Conservation (phyloP, 257 asterid species). For the Ajuga chamaepitys region DNA sequence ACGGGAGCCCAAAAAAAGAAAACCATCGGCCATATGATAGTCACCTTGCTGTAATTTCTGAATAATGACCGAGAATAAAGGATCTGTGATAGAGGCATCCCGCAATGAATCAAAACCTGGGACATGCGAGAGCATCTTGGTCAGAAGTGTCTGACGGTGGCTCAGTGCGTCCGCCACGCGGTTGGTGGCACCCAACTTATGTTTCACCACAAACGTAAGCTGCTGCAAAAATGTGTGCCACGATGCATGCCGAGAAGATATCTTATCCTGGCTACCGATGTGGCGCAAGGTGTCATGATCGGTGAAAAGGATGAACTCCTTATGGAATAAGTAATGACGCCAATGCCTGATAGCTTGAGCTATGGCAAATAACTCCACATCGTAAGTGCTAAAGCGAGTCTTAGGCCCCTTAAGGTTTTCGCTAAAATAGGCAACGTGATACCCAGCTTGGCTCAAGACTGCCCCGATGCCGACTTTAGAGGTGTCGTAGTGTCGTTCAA, state of each 20-base stretch:
- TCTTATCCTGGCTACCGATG: not conserved
- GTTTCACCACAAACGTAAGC: not conserved
- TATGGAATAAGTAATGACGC: no score
- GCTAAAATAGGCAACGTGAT: not conserved
- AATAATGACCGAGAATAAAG: no score
- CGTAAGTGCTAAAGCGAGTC: not conserved
- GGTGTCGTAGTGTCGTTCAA: not conserved
- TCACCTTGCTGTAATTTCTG: no score
- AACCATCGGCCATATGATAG: not conserved
- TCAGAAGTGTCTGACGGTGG: not conserved
- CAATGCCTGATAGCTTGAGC: not conserved
- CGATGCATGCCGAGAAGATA: not conserved
- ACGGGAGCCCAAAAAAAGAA: not conserved
- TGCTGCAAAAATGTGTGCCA: not conserved
- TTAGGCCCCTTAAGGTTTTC: not conserved
- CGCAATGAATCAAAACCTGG: not conserved
- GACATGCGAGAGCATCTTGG: not conserved
- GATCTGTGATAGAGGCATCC: not conserved
- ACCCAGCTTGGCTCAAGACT: not conserved
- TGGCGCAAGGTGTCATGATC: no score
- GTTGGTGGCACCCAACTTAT: not conserved
- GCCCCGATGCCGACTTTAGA: no score
- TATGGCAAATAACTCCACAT: not conserved
- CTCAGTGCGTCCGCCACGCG: not conserved
- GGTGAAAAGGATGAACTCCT: no score